These are phyloP conservation scores for Protea cynaroides DNA, from an alignment of 164 flowering plant genomes.

Conservation along the genomic window DNA sequence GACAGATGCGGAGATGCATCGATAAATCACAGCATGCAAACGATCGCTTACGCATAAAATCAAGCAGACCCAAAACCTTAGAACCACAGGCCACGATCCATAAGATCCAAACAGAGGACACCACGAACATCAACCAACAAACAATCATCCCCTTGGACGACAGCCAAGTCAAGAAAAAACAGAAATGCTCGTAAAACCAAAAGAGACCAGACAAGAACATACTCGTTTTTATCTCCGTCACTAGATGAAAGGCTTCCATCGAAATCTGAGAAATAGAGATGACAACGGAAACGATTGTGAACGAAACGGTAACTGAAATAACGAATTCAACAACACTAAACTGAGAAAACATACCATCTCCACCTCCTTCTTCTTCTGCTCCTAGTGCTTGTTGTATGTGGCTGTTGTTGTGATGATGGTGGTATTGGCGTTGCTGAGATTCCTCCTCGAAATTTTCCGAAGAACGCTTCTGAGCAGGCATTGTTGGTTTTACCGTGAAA, in stretches of 20 bases:
- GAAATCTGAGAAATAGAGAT: conserved; percentile 24
- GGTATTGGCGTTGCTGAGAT: conserved; percentile 3
- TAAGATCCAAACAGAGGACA: conserved; percentile 3
- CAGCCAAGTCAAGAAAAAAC: conserved; percentile 1
- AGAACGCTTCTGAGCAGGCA: conserved; percentile 29
- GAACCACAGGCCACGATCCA: background rate
- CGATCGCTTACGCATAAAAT: background rate
- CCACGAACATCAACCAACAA: background rate
- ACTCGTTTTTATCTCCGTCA: conserved; percentile 33
- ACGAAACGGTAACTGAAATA: background rate
- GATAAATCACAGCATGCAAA: conserved; percentile 7
- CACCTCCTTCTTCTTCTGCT: conserved; percentile 3
- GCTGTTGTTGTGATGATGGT: background rate
- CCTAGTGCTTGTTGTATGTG: background rate
- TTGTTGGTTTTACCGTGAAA: background rate
- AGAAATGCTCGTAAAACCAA: background rate
- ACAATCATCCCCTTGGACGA: background rate
- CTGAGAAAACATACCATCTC: conserved; percentile 4
- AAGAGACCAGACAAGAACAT: conserved; percentile 12
- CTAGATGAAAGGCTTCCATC: conserved; percentile 36
- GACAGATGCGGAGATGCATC: no score
- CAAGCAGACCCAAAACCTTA: background rate
- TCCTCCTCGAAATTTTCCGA: conserved; percentile 12
- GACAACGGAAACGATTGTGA: background rate
- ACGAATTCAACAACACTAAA: background rate